phyloP scores from a whole-genome alignment of 257 asterid genomes.

The Petunia axillaris region DNA sequence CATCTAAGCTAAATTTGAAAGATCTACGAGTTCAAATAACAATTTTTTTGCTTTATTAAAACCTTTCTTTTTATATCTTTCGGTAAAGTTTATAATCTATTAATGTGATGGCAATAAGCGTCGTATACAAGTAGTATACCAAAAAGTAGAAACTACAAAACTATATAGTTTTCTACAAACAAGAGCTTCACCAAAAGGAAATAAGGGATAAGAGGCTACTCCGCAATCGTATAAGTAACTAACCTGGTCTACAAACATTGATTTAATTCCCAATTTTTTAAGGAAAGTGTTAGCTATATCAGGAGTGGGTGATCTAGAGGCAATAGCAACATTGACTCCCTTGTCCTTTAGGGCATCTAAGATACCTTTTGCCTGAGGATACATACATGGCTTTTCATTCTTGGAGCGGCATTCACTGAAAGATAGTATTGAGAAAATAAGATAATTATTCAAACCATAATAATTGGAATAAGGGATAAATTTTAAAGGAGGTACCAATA shows the following conservation, averaged over 20 bases:
- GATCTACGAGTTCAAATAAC: background rate
- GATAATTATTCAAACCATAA: background rate
- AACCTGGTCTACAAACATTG: slow-evolving; percentile 88
- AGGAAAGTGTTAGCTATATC: slow-evolving; percentile 78
- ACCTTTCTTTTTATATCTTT: no score
- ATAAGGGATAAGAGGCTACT: no score
- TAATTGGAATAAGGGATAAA: background rate
- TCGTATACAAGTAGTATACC: no score
- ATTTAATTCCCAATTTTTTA: slow-evolving; percentile 69
- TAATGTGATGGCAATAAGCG: no score
- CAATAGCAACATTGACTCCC: slow-evolving; percentile 48
- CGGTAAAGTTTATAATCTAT: no score
- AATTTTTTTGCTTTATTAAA: no score
- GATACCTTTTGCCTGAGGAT: slow-evolving; percentile 49
- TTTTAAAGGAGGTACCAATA: slow-evolving; percentile 44
- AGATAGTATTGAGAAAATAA: slow-evolving; percentile 15
- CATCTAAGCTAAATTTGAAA: background rate
- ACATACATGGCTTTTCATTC: slow-evolving; percentile 42
- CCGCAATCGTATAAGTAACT: background rate
- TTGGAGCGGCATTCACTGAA: slow-evolving; percentile 68
- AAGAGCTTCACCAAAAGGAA: no score
- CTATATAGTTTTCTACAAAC: no score
- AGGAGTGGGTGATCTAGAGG: slow-evolving; percentile 67
- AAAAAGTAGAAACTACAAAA: no score
- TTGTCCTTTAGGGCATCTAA: slow-evolving; percentile 46